Conservation (phyloP, 1,139 yeast species). For the Hanseniaspora uvarum region DNA sequence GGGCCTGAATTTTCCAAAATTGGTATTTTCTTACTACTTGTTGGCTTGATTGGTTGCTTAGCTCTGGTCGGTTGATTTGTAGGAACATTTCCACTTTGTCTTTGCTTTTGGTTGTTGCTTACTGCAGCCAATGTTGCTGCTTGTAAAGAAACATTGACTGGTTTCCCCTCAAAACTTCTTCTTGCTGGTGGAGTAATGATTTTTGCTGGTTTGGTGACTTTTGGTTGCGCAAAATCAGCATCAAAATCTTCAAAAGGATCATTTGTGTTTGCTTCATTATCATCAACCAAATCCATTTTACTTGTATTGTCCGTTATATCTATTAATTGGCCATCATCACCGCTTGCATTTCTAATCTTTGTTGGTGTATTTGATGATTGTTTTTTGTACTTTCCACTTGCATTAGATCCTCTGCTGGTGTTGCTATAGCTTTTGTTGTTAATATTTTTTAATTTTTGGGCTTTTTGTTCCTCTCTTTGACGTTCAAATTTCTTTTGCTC, state of each 20-base stretch:
- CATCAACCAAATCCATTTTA: not conserved
- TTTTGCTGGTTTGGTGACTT: not conserved
- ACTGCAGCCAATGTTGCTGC: slow-evolving; percentile 11
- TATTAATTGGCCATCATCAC: not conserved
- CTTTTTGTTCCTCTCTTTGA: not conserved
- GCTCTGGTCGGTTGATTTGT: not conserved
- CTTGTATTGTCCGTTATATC: not conserved
- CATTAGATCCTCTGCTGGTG: not conserved
- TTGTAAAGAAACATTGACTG: slow-evolving; percentile 9
- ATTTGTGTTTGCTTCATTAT: not conserved
- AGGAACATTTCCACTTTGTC: not conserved
- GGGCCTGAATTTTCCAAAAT: not conserved
- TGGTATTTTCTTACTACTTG: not conserved
- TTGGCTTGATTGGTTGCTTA: not conserved
- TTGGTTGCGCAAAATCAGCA: slow-evolving; percentile 1
- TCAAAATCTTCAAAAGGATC: slow-evolving; percentile 11
- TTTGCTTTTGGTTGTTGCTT: not conserved
- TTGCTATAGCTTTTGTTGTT: not conserved
- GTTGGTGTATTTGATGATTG: not conserved
- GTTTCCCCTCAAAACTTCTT: not conserved
- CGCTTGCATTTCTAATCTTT: not conserved
- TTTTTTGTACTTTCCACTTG: not conserved
- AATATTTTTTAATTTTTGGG: not conserved
- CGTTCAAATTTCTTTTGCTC: slow-evolving; percentile 2
- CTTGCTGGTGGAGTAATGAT: not conserved